A percentile compares a stretch with the other conserved stretches of the same genome.
Evolutionary conservation across 208 protist species (phyloP).

Genomic region (Trypanosoma theileri): DNA sequence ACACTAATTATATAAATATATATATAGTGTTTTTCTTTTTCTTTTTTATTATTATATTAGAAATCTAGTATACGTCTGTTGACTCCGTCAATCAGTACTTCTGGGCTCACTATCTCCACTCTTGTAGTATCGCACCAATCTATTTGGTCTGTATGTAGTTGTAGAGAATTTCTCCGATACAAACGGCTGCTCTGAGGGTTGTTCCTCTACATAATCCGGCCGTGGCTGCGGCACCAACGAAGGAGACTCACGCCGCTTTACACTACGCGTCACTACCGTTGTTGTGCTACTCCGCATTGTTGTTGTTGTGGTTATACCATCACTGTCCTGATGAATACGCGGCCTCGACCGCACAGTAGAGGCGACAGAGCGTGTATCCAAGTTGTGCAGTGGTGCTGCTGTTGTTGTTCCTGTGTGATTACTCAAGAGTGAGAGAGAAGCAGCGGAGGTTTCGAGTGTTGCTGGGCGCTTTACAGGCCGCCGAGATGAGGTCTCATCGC

Average conservation of each 20-base stretch:
- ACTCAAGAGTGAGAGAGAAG: background rate
- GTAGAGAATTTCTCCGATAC: slow-evolving; percentile 36
- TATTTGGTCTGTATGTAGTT: slow-evolving; percentile 40
- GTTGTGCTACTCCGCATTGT: slow-evolving; percentile 67
- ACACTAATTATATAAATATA: too few relatives aligned
- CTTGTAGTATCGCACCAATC: slow-evolving; percentile 27
- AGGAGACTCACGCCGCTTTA: slow-evolving; percentile 16
- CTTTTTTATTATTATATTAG: background rate
- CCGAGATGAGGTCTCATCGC: background rate
- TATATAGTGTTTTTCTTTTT: background rate
- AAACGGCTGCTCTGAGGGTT: slow-evolving; percentile 25
- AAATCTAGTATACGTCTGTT: background rate
- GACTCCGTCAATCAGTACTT: background rate
- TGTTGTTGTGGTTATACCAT: background rate
- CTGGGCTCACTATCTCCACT: background rate
- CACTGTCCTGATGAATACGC: slow-evolving; percentile 46
- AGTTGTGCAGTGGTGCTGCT: background rate
- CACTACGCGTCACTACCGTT: slow-evolving; percentile 48
- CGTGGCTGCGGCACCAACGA: slow-evolving; percentile 27
- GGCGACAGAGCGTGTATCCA: slow-evolving; percentile 37
- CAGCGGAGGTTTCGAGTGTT: slow-evolving; percentile 23
- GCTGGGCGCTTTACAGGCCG: background rate
- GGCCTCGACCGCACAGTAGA: slow-evolving; percentile 42
- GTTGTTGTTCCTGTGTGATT: background rate
- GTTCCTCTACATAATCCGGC: slow-evolving; percentile 9